Percentiles rank a stretch among this genome's conserved stretches.
These are phyloP conservation scores for Aspergillus eucalypticola DNA, from an alignment of 2,329 filamentous ascomycete genomes.

Conservation along the genomic window DNA sequence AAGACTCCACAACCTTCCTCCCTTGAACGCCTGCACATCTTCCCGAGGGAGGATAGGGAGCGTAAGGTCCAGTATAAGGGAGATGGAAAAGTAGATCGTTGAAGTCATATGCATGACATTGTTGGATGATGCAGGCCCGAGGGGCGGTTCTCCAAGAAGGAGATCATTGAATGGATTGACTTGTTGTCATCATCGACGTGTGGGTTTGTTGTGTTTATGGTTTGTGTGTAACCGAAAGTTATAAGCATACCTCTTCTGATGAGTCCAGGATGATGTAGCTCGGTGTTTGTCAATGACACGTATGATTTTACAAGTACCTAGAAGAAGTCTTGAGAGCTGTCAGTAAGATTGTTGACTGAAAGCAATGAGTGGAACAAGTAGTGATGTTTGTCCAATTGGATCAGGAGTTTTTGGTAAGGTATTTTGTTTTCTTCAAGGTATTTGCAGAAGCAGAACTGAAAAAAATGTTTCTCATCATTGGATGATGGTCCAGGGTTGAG, in stretches of 20 bases:
- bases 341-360: conserved; percentile 12
- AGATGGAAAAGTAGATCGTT: conserved; percentile 35
- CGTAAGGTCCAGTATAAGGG: conserved; percentile 48
- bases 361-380: conserved; percentile 15
- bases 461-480: conserved; percentile 54
- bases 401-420: conserved; percentile 60
- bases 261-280: not conserved
- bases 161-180: conserved; percentile 65
- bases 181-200: conserved; percentile 58
- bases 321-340: conserved; percentile 16
- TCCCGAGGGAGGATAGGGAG: conserved; percentile 17
- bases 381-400: conserved; percentile 16
- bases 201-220: conserved; percentile 11
- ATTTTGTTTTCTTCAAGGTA: conserved; percentile 58
- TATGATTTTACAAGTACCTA: conserved; percentile 3
- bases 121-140: conserved; percentile 30
- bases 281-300: not conserved
- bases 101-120: conserved; percentile 20
- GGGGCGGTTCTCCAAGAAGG: conserved; percentile 39
- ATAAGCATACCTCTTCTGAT: conserved; percentile 26
- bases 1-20: conserved; percentile 49
- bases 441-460: conserved; percentile 67
- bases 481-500: conserved; percentile 11
- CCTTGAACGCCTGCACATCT: conserved; percentile 23
- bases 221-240: conserved; percentile 15